A percentile compares a stretch with the other conserved stretches of the same genome.
Conservation (phyloP, 202 grass and related monocot genomes). For the Carex arenaria region DNA sequence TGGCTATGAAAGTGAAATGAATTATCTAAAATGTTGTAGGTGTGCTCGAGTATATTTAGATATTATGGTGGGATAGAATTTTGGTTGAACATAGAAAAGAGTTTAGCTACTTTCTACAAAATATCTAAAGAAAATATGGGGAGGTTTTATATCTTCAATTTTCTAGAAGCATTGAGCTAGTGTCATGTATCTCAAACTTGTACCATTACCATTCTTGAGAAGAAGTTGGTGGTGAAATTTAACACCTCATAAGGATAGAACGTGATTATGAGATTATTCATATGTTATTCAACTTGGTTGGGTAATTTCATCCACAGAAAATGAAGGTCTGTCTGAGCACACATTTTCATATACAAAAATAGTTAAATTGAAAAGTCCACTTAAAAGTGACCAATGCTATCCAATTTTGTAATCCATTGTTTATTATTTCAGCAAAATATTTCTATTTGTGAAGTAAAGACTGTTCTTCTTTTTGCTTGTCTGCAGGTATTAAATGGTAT, state of each 20-base stretch:
- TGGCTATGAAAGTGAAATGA: background rate
- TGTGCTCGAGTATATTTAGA: background rate
- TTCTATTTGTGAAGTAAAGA: background rate
- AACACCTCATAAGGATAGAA: background rate
- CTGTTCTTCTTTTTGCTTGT: background rate
- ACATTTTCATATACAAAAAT: background rate
- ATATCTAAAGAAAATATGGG: background rate
- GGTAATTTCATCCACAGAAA: background rate
- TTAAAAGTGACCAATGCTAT: background rate
- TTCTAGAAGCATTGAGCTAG: background rate
- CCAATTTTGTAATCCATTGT: background rate
- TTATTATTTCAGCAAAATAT: background rate
- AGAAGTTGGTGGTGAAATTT: background rate
- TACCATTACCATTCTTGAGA: background rate
- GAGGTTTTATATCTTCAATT: background rate
- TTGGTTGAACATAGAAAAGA: background rate
- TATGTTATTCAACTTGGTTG: background rate
- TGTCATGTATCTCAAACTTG: background rate
- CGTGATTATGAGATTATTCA: background rate
- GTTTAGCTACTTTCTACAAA: background rate
- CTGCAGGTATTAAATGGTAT: slow-evolving; percentile 35
- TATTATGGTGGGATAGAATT: background rate
- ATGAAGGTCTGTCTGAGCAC: background rate
- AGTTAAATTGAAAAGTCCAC: background rate
- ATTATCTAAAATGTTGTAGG: background rate